Conservation (phyloP, 2,329 filamentous ascomycete genomes). For the Chrysoporthe austroafricana region DNA sequence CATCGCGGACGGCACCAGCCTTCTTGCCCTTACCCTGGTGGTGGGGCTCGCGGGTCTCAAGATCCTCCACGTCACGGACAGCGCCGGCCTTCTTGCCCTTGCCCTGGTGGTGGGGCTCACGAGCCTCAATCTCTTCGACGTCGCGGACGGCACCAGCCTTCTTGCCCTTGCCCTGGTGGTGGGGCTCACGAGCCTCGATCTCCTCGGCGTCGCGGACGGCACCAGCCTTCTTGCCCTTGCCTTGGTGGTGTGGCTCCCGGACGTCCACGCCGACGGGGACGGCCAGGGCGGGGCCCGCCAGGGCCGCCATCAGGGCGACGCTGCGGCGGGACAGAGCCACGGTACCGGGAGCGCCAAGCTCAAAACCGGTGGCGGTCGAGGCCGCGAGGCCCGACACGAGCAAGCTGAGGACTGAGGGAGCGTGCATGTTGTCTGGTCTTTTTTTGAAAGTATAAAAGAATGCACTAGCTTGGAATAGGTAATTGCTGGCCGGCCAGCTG, state of each 20-base stretch:
- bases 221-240: slow-evolving; percentile 27
- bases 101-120: slow-evolving; percentile 23
- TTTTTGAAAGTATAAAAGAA: background rate
- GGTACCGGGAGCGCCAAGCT: slow-evolving; percentile 19
- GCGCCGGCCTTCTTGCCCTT: slow-evolving; percentile 24
- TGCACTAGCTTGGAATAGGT: slow-evolving; percentile 19
- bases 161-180: slow-evolving; percentile 33
- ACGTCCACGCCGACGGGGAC: slow-evolving; percentile 30
- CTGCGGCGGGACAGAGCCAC: slow-evolving; percentile 23
- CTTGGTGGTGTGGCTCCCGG: slow-evolving; percentile 28
- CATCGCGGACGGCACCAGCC: background rate
- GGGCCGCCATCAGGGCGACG: slow-evolving; percentile 22
- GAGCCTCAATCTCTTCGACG: slow-evolving; percentile 17
- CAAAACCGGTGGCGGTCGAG: slow-evolving; percentile 20
- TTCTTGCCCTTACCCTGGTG: slow-evolving; percentile 30
- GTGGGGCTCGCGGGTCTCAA: slow-evolving; percentile 26
- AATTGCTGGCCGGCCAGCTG: slow-evolving; percentile 25
- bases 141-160: slow-evolving; percentile 15
- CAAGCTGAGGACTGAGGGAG: slow-evolving; percentile 25
- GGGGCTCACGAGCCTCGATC: slow-evolving; percentile 11
- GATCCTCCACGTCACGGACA: background rate
- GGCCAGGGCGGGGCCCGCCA: slow-evolving; percentile 29
- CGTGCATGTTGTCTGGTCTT: slow-evolving; percentile 26
- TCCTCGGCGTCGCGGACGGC: slow-evolving; percentile 4
- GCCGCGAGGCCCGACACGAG: slow-evolving; percentile 26